Conservation (phyloP, 2,329 filamentous ascomycete genomes). For the Pseudopithomyces chartarum region DNA sequence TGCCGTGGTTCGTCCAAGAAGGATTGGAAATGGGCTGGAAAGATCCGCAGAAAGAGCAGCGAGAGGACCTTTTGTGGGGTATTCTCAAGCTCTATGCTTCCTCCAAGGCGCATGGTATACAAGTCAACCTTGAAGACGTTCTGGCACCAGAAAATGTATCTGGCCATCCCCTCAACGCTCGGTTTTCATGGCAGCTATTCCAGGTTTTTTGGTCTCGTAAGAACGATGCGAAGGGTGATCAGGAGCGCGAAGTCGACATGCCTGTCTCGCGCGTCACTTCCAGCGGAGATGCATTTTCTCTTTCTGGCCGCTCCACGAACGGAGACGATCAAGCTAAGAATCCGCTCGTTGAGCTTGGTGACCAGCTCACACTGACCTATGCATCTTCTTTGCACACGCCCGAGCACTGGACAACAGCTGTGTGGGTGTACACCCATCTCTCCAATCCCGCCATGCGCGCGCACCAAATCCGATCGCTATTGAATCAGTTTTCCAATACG, state of each 20-base stretch:
- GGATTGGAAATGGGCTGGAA: conserved; percentile 64
- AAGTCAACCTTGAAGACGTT: conserved; percentile 66
- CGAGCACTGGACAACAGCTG: conserved; percentile 54
- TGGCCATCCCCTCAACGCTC: conserved; percentile 73
- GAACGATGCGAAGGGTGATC: conserved; percentile 29
- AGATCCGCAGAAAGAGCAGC: conserved; percentile 60
- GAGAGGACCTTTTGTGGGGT: conserved; percentile 85
- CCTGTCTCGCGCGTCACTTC: conserved; percentile 29
- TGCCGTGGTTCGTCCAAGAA: conserved; percentile 72
- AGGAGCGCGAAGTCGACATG: conserved; percentile 38
- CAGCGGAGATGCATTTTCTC: conserved; percentile 21
- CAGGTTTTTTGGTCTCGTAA: conserved; percentile 53
- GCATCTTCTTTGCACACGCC: conserved; percentile 42
- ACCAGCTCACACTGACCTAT: conserved; percentile 62
- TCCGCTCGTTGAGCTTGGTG: conserved; percentile 60
- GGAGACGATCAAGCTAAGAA: conserved; percentile 57
- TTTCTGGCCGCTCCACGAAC: conserved; percentile 31
- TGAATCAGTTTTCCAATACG: conserved; percentile 63
- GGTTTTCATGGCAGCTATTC: conserved; percentile 84
- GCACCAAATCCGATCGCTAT: conserved; percentile 72
- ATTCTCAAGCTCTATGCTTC: conserved; percentile 79
- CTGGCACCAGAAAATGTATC: conserved; percentile 78
- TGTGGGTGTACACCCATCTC: conserved; percentile 81
- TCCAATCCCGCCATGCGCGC: conserved; percentile 65
- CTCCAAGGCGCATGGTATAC: conserved; percentile 49